phyloP scores from a whole-genome alignment of 192 early-diverging fungal genomes.

The Polychytrium aggregatum region DNA sequence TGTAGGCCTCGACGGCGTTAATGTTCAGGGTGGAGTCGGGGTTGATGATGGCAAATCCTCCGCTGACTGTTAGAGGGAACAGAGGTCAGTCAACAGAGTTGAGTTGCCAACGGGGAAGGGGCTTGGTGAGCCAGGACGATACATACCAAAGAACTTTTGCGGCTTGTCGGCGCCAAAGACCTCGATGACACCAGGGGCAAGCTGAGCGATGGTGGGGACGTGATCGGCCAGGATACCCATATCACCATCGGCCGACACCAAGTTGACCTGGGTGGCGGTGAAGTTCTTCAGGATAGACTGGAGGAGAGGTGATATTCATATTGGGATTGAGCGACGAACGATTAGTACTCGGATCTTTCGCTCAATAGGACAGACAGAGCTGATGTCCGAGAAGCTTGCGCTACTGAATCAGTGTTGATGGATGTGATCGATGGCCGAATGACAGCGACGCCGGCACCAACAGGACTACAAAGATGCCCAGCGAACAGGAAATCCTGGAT shows the following conservation, averaged over 20 bases:
- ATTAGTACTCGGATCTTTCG: too few relatives aligned
- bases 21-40: slow-evolving; percentile 93
- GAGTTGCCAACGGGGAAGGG: too few relatives aligned
- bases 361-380: too few relatives aligned
- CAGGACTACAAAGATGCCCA: background rate
- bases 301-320: too few relatives aligned
- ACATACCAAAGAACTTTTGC: slow-evolving; percentile 88
- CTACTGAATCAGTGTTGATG: background rate
- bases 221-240: slow-evolving; percentile 98
- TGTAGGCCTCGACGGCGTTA: slow-evolving; percentile 89
- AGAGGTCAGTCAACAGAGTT: background rate
- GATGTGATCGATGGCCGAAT: background rate
- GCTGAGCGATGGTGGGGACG: slow-evolving; percentile 93
- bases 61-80: slow-evolving; percentile 53
- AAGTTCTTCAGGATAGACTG: slow-evolving; percentile 61
- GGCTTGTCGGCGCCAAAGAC: slow-evolving; percentile 59
- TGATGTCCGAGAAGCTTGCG: background rate
- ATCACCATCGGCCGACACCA: slow-evolving; percentile 83
- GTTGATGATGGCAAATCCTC: slow-evolving; percentile 96
- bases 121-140: too few relatives aligned
- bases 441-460: background rate
- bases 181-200: slow-evolving; percentile 82
- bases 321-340: background rate
- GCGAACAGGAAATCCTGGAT: background rate
- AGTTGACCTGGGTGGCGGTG: slow-evolving; percentile 84